Base-by-base conservation (phyloP, 352 stramenopile genomes). In the Thalassiosira hispida region DNA sequence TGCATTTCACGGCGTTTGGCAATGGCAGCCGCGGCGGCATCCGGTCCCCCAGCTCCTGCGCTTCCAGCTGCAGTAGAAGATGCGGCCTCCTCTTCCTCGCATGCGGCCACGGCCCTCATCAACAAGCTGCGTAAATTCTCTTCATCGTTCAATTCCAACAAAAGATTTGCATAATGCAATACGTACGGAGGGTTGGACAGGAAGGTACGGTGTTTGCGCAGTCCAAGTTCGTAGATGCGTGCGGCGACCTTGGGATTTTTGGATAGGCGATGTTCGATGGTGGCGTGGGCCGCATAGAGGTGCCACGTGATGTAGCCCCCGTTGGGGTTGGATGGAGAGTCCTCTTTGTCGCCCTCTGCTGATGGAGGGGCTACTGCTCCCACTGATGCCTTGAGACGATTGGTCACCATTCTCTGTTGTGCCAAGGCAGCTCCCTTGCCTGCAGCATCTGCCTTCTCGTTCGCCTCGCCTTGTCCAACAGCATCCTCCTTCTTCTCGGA, bases 301-400 rank as follows among this genome's bases (percentile, higher is more conserved):
- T 94, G 89, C 83, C 85, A 93, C 12, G 89, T 94, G 27, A 94
- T 90, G 27, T 67, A 81, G 44, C 86, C 89, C 12, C 71, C 62
- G 51, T 77, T 73, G 20, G 44, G 8, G 20, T 55, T 42, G 42
- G 69, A 47, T 60, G 60, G 27, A 67, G 51, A n/a, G n/a, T n/a
- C n/a, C n/a, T n/a, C 22, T 29, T 69, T 63, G 51, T 74, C 29
- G 38, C 44, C 20, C 18, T 62, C 53, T 69, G 31, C 31, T 38
- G 31, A 38, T 38, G 31, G 31, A 38, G 51, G 22, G 51, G 23
- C 23, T 60, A 35, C 40, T 9, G 25, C 33, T 44, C 52, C 53
- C 14, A 52, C 40, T 16, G 42, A 51, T 64, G 18, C n/a, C 70
- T 87, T 85, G 53, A 89, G 73, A 63, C 84, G 79, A 85, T 85